Evolutionary conservation across 176 grass and related monocot genomes (phyloP).

Genomic region (Zea mays): DNA sequence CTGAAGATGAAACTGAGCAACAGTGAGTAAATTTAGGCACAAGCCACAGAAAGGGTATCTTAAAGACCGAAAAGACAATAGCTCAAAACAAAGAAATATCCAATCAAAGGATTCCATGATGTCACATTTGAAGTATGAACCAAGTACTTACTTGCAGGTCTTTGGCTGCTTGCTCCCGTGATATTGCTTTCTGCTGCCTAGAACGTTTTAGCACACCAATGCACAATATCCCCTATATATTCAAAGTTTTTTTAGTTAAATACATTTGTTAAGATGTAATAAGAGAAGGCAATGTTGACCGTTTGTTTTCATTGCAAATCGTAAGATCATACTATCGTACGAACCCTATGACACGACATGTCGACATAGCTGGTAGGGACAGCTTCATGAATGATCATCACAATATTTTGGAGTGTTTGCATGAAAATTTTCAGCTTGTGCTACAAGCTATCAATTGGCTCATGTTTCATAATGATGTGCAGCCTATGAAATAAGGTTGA

Average conservation of each 20-base stretch:
- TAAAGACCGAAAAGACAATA: conserved; percentile 5
- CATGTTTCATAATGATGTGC: neutral
- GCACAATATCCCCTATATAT: conserved; percentile 77
- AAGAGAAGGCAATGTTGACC: conserved; percentile 7
- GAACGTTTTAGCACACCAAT: conserved; percentile 74
- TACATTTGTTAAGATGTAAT: conserved; percentile 1
- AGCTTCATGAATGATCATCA: neutral
- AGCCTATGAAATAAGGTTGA: neutral
- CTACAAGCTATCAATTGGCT: conserved; percentile 18
- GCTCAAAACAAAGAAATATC: conserved; percentile 4
- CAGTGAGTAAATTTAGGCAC: neutral
- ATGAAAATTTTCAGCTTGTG: neutral
- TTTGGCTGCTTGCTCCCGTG: conserved; percentile 73
- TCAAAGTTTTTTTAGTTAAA: conserved; percentile 28
- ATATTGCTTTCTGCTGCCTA: conserved; percentile 66
- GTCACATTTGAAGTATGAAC: conserved; percentile 24
- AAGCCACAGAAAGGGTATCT: neutral
- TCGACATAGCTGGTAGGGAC: neutral
- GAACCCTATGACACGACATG: neutral
- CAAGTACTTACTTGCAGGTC: conserved; percentile 67
- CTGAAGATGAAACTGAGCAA: neutral
- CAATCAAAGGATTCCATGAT: conserved; percentile 10
- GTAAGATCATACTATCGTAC: neutral
- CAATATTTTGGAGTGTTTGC: neutral
- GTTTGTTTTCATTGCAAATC: conserved; percentile 11